Evolutionary conservation across 495 filamentous ascomycete species (phyloP).

Genomic region (Tricharina praecox): DNA sequence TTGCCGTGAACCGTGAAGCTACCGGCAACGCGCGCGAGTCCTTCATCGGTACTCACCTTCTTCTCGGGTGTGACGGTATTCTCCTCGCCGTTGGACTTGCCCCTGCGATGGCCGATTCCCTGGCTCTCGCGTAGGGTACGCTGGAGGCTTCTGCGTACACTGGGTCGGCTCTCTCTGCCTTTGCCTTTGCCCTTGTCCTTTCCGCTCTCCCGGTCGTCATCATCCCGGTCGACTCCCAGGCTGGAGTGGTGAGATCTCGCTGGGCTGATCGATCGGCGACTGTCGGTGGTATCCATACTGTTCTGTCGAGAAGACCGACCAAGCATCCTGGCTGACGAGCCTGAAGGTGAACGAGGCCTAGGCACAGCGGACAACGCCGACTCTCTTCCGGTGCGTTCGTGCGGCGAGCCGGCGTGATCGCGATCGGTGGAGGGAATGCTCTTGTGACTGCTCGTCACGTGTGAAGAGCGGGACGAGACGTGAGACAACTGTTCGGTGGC

Average conservation of each 20-base stretch:
- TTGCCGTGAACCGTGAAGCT: conserved; percentile 96
- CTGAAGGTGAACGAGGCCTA: conserved; percentile 22
- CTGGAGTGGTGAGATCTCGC: conserved; percentile 17
- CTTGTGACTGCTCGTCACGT: conserved; percentile 28
- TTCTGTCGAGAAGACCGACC: conserved; percentile 12
- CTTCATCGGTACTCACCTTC: conserved; percentile 39
- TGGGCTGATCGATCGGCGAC: conserved; percentile 15
- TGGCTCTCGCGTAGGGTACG: conserved; percentile 77
- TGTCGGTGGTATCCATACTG: conserved; percentile 18
- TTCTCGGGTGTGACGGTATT: conserved; percentile 47
- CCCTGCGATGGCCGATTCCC: conserved; percentile 46
- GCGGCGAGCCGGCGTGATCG: conserved; percentile 36
- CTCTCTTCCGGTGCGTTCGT: conserved; percentile 13
- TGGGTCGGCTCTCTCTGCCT: conserved; percentile 32
- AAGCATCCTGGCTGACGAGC: conserved; percentile 12
- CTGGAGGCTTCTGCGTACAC: conserved; percentile 75
- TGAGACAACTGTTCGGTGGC: conserved; percentile 23
- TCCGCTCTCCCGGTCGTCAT: conserved; percentile 20
- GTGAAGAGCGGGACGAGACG: conserved; percentile 16
- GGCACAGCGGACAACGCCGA: conserved; percentile 23
- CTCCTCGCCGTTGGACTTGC: conserved; percentile 50
- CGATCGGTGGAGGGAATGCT: conserved; percentile 29
- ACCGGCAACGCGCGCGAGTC: conserved; percentile 57
- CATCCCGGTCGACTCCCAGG: conserved; percentile 25
- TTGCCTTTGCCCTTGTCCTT: conserved; percentile 29